Evolutionary conservation across 73 alveolate species (phyloP), one percentile per base, ranked within the genome.

Genomic region (Durusdinium trenchii): DNA sequence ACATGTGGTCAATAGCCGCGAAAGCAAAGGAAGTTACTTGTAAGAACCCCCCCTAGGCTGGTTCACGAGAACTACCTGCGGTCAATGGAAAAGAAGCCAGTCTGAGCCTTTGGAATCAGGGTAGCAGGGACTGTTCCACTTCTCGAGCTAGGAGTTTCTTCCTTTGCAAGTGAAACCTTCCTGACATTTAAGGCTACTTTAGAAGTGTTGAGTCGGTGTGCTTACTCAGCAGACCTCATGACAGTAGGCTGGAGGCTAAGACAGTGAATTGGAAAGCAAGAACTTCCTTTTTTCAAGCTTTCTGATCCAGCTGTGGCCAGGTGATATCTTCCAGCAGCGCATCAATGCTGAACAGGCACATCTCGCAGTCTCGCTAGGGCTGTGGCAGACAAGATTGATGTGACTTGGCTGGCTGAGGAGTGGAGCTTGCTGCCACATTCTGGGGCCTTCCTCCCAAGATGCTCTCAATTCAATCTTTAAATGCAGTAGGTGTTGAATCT

Each of bases 201-300:
- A 35, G 94, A 94, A 38, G 84, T 94, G 67, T 67, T 94, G 67
- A 78, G 52, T 30, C 78, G 99, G 16, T 94, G 99, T 32, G 99
- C 99, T 14, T 94, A 94, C 52, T 94, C 99, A 14, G 99, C 99
- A 7, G 99, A 94, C 42, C 93, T 94, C 82, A 94, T 94, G 99
- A 54, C 93, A 6, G 78, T 94, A 40, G 98, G 98, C 60, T 6
- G 71, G 90, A 67, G 45, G 48, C 98, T 30, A 64, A 38, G 75
- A 1, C 26, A 2, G 7, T 46, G 36, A 20, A 30, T 46, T 1
- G n/a, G n/a, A n/a, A n/a, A n/a, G n/a, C n/a, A n/a, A n/a, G n/a
- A n/a, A n/a, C 32, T 57, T 57, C 32, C 23, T 57, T 57, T 12
- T 57, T 57, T 12, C 69, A 57, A 38, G 6, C 79, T 38, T 42